Conservation (phyloP, 2,329 filamentous ascomycete genomes). For the Emydomyces testavorans region DNA sequence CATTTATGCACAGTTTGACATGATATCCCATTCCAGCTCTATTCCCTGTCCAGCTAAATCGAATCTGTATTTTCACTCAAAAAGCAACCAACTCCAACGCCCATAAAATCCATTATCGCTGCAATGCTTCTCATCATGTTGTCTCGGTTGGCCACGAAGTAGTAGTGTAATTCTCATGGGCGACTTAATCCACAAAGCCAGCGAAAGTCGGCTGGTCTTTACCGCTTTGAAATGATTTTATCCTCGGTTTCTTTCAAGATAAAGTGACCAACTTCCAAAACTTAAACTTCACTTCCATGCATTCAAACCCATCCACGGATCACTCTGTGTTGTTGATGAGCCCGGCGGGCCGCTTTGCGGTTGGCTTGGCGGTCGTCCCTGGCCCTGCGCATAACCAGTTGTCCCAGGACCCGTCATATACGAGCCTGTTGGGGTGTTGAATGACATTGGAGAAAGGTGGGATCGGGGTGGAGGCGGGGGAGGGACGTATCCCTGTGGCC, state of each 20-base stretch:
- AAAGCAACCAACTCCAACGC: not conserved
- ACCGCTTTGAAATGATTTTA: not conserved
- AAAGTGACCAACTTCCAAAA: not conserved
- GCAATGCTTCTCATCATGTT: not conserved
- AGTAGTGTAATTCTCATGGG: too few relatives aligned
- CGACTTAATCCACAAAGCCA: not conserved
- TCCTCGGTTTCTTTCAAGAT: not conserved
- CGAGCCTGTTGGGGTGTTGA: constrained; percentile 39
- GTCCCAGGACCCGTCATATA: constrained; percentile 40
- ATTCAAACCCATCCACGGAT: constrained; percentile 61
- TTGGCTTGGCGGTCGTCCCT: constrained; percentile 30
- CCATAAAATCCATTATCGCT: not conserved
- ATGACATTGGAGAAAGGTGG: constrained; percentile 40
- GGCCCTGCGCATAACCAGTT: constrained; percentile 42
- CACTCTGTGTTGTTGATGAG: constrained; percentile 24
- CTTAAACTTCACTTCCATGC: constrained; percentile 48
- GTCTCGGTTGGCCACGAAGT: too few relatives aligned
- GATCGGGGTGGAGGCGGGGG: constrained; percentile 53
- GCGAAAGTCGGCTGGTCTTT: not conserved
- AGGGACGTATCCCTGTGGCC: constrained; percentile 54
- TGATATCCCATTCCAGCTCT: not conserved
- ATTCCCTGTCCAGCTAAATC: not conserved
- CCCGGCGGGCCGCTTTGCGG: constrained; percentile 19
- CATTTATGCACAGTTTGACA: not conserved
- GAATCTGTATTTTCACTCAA: not conserved